phyloP scores from a whole-genome alignment of 371 early-diverging fungal genomes.

The Mucor piriformis region DNA sequence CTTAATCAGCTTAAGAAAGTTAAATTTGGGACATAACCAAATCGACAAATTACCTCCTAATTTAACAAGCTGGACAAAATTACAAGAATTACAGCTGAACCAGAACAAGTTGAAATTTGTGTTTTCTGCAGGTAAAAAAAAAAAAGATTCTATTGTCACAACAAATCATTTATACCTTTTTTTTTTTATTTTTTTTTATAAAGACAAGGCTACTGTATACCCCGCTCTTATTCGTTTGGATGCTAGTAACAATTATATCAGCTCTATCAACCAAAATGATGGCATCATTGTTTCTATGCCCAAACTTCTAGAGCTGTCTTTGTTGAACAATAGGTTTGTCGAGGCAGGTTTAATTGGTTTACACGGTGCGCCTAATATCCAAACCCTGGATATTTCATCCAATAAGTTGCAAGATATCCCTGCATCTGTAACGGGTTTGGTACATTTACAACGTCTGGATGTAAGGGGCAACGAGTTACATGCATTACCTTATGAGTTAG shows the following conservation, averaged over 20 bases:
- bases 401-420: slow-evolving; percentile 65
- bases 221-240: slow-evolving; percentile 60
- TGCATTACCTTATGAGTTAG: slow-evolving; percentile 57
- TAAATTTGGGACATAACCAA: slow-evolving; percentile 60
- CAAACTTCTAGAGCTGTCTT: slow-evolving; percentile 57
- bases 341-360: slow-evolving; percentile 21
- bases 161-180: too few relatives aligned
- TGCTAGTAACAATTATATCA: slow-evolving; percentile 52
- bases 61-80: slow-evolving; percentile 36
- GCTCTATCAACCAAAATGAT: slow-evolving; percentile 23
- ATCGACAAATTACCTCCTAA: slow-evolving; percentile 47
- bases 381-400: slow-evolving; percentile 67
- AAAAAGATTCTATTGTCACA: too few relatives aligned
- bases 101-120: slow-evolving; percentile 47
- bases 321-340: slow-evolving; percentile 53
- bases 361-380: slow-evolving; percentile 43
- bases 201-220: slow-evolving; percentile 23
- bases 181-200: neutral
- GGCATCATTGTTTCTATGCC: slow-evolving; percentile 41
- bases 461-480: slow-evolving; percentile 62
- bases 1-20: slow-evolving; percentile 24
- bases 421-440: slow-evolving; percentile 39
- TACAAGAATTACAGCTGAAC: slow-evolving; percentile 55
- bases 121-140: slow-evolving; percentile 30
- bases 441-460: slow-evolving; percentile 61